phyloP scores from a whole-genome alignment of 2,329 filamentous ascomycete species.

The Tolypocladium cylindrosporum region DNA sequence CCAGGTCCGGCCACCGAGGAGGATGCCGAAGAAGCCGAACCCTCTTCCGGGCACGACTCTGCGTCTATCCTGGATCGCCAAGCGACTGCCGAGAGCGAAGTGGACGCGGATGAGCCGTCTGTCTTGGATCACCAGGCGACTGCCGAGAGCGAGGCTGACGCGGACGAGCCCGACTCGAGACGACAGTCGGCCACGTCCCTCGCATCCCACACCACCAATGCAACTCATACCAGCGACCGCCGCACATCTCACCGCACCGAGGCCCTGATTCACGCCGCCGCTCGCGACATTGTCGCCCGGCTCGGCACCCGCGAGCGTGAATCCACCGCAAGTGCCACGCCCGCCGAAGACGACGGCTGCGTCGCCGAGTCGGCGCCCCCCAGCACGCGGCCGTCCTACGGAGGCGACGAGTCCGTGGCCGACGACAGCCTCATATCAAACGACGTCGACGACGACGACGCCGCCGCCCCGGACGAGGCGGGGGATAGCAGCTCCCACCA shows the following conservation, averaged over 20 bases:
- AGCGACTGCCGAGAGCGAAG: background rate
- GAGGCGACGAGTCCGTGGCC: constrained; percentile 10
- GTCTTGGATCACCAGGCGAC: background rate
- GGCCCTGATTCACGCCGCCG: constrained; percentile 42
- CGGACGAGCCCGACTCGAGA: background rate
- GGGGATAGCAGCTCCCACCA: constrained; percentile 40
- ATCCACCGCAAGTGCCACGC: background rate
- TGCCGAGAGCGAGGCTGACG: background rate
- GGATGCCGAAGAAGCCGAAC: background rate
- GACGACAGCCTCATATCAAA: constrained; percentile 5
- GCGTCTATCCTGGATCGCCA: background rate
- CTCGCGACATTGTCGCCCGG: constrained; percentile 39
- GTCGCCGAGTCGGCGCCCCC: constrained; percentile 12
- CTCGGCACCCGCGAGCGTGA: constrained; percentile 21
- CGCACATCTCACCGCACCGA: constrained; percentile 36
- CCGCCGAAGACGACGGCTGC: constrained; percentile 11
- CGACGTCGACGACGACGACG: constrained; percentile 7
- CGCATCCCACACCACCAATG: constrained; percentile 10
- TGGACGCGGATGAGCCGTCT: background rate
- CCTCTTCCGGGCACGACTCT: background rate
- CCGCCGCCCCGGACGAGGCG: constrained; percentile 11
- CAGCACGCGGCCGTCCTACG: constrained; percentile 11
- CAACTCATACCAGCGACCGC: constrained; percentile 14
- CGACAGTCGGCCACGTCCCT: constrained; percentile 12
- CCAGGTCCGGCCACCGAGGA: background rate